Evolutionary conservation across 2,329 filamentous ascomycete genomes (phyloP), one percentile per base, ranked within the genome.

Genomic region (Erysiphe pulchra): DNA sequence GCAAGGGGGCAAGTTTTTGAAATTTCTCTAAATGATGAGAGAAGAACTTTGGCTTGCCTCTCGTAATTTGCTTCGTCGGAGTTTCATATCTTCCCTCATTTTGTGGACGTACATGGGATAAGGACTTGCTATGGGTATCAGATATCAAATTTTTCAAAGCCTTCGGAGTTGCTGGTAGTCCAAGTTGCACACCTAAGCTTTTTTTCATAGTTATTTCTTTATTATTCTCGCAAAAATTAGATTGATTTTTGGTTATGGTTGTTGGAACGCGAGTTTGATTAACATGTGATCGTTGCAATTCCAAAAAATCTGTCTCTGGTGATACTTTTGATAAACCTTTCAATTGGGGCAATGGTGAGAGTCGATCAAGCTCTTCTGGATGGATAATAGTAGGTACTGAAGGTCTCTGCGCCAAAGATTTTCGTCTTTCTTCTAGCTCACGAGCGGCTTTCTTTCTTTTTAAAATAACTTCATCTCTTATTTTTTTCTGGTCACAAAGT

Each of bases 101-200:
- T 17, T 10, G 36, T n/a, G n/a, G 36, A 3, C 4, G 14, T 12
- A 34, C 9, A 34, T 11, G 32, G 10, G 32, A 34, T 9, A n/a
- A 16, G 13, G 13, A n/a, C 16, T 38, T 38, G 8, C 16, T n/a
- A 8, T n/a, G 8, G 12, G n/a, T 9, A n/a, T 38, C 36, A 38
- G 16, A 16, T 3, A 4, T 38, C 36, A 73, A 71, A 57, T 92
- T 75, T 17, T 80, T 74, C 85, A 94, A 92, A 1, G 85, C 85
- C 62, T 83, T 77, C 30, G 87, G 86, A 0, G 86, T 94, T 2
- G 85, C 83, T 13, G 87, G 85, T n/a, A 93, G 69, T 0, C 85
- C 86, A 45, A 87, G 70, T 6, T 71, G 68, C 1, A 49, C 41
- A n/a, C 70, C 65, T 1, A 67, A 68, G 2, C 43, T 60, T 59